These are phyloP conservation scores for Lodderomyces pseudojiufengensis DNA, from an alignment of 1,139 yeast genomes.

Conservation along the genomic window DNA sequence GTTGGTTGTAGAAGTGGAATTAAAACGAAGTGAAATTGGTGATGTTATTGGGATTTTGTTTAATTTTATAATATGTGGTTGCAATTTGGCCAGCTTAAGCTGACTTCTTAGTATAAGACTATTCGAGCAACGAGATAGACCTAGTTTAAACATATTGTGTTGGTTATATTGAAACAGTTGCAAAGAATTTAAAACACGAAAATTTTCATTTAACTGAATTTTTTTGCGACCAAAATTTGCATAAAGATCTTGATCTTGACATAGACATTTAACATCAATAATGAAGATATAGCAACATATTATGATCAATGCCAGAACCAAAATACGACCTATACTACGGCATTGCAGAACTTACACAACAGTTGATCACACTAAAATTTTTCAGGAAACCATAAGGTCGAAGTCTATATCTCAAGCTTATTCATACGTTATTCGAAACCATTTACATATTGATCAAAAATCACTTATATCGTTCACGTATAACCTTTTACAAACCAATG, in stretches of 20 bases:
- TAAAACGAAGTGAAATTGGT: conserved; percentile 1
- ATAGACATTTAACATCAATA: too few relatives aligned
- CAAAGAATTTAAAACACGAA: conserved; percentile 2
- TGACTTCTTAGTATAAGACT: conserved; percentile 3
- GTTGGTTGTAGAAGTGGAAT: conserved; percentile 17
- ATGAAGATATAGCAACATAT: neutral
- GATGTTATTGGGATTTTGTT: neutral
- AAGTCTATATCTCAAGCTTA: conserved; percentile 5
- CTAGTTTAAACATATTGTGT: conserved; percentile 15
- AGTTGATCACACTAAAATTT: conserved; percentile 3
- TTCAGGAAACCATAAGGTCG: conserved; percentile 3
- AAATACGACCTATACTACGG: conserved; percentile 7
- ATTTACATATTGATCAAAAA: conserved; percentile 7
- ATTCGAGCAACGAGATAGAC: conserved; percentile 14
- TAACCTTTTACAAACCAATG: conserved; percentile 17
- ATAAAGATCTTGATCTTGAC: too few relatives aligned
- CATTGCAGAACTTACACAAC: neutral
- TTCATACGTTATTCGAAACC: conserved; percentile 5
- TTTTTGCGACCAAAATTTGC: neutral
- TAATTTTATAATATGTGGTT: too few relatives aligned
- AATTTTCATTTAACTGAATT: conserved; percentile 4
- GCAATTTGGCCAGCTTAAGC: neutral
- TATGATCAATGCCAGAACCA: conserved; percentile 4
- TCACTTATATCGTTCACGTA: conserved; percentile 21
- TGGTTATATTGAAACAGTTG: neutral